Evolutionary conservation across 108 stramenopile genomes (phyloP), one percentile per base, ranked within the genome.

Genomic region (Stephanodiscus minutulus): DNA sequence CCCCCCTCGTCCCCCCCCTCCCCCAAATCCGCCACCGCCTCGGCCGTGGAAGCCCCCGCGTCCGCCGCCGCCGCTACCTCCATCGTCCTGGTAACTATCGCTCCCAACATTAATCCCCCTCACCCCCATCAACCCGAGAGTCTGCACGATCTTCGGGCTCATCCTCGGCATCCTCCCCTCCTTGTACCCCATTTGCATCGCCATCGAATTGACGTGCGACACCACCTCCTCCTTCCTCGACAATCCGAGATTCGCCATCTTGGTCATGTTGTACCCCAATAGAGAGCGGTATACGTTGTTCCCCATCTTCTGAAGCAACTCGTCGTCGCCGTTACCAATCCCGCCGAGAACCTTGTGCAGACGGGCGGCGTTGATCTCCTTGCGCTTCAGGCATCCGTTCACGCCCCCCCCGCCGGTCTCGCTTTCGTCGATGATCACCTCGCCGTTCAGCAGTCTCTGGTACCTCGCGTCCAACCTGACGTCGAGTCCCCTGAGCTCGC

Each of bases 191-290:
- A 81, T 81, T 27, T 74, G 64, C 36, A 81, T 41, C 20, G 80
- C 80, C 62, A 76, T 83, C 18, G 39, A 55, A 65, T 89, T 88
- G 10, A 82, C 82, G 44, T 61, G 66, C 18, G 76, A 73, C 17
- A 91, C 88, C 21, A 89, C 84, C 33, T 85, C 82, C 18, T 39
- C 73, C 65, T 86, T 86, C 49, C 70, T 33, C 17, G 36, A 24
- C 67, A 73, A 27, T 7, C 86, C 87, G 44, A 85, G 33, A 41
- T 50, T 60, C 65, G 60, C 66, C 74, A 84, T 63, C 55, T 79
- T 83, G 36, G 52, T 47, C 41, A 85, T 77, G 78, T 87, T 87
- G 81, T 87, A 94, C 22, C 93, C 93, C 35, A 94, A 74, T 66
- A 82, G 83, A n/a, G 90, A 84, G 33, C 76, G 66, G 61, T 85